phyloP scores from a whole-genome alignment of 2,329 filamentous ascomycete species.

The Camillea tinctor region DNA sequence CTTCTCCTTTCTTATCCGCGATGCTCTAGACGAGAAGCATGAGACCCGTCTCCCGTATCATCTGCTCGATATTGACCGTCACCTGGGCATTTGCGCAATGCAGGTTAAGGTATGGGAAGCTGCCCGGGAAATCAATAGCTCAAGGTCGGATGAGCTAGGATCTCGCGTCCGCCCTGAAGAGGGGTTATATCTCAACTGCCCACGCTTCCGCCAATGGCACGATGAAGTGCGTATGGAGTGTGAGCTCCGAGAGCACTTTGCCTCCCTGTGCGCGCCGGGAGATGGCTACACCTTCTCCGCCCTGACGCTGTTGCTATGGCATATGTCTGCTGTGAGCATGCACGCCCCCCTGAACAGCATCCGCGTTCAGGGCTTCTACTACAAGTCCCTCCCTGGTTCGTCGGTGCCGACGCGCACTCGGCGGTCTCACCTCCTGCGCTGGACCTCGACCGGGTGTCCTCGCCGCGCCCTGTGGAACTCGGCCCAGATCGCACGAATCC shows the following conservation, averaged over 20 bases:
- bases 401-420: constrained; percentile 12
- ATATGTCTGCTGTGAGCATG: constrained; percentile 13
- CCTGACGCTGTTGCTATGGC: not conserved
- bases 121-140: constrained; percentile 15
- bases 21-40: constrained; percentile 9
- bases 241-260: not conserved
- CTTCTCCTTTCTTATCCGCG: constrained; percentile 21
- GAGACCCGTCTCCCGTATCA: constrained; percentile 11
- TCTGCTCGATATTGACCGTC: constrained; percentile 18
- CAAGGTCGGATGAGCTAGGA: constrained; percentile 18
- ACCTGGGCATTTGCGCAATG: constrained; percentile 17
- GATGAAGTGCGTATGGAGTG: constrained; percentile 9
- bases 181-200: constrained; percentile 2
- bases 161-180: not conserved
- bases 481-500: constrained; percentile 15
- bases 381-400: constrained; percentile 13
- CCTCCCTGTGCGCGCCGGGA: not conserved
- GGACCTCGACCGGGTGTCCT: constrained; percentile 12
- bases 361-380: constrained; percentile 14
- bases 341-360: constrained; percentile 15
- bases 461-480: constrained; percentile 14
- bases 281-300: not conserved
- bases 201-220: constrained; percentile 5
- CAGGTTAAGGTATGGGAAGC: constrained; percentile 15
- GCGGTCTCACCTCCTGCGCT: constrained; percentile 9